Conservation (phyloP, 495 filamentous ascomycete genomes). For the Niebla homalea region DNA sequence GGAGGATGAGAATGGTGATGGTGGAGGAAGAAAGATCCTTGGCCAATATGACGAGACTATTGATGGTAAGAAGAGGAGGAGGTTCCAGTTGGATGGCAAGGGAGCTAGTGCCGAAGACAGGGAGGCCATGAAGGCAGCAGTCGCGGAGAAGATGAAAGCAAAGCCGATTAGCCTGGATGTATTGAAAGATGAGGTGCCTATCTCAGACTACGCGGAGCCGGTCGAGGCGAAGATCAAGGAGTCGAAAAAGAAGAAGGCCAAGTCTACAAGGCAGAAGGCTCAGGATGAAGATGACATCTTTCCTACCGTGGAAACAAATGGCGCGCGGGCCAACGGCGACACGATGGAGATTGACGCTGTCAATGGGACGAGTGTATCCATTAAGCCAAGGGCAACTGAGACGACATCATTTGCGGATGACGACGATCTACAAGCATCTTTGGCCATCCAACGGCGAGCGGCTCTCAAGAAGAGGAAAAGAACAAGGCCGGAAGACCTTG, state of each 20-base stretch:
- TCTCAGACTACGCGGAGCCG: slow-evolving; percentile 78
- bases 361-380: slow-evolving; percentile 15
- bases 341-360: slow-evolving; percentile 69
- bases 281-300: slow-evolving; percentile 66
- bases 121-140: slow-evolving; percentile 43
- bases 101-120: slow-evolving; percentile 54
- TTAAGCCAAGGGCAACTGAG: slow-evolving; percentile 18
- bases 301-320: slow-evolving; percentile 30
- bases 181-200: slow-evolving; percentile 46
- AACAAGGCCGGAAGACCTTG: slow-evolving; percentile 70
- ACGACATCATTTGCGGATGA: slow-evolving; percentile 73
- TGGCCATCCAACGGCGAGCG: slow-evolving; percentile 64
- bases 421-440: slow-evolving; percentile 76
- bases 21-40: slow-evolving; percentile 44
- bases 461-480: slow-evolving; percentile 87
- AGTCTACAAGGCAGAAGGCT: slow-evolving; percentile 54
- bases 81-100: slow-evolving; percentile 69
- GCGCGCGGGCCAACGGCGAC: slow-evolving; percentile 27
- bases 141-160: slow-evolving; percentile 46
- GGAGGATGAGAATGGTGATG: slow-evolving; percentile 44
- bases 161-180: slow-evolving; percentile 67
- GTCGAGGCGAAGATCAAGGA: slow-evolving; percentile 83
- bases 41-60: slow-evolving; percentile 94
- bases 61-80: slow-evolving; percentile 77
- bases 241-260: slow-evolving; percentile 83